Base-by-base conservation (phyloP, 768 basidiomycete species). In the Kwoniella mangroviensis region DNA sequence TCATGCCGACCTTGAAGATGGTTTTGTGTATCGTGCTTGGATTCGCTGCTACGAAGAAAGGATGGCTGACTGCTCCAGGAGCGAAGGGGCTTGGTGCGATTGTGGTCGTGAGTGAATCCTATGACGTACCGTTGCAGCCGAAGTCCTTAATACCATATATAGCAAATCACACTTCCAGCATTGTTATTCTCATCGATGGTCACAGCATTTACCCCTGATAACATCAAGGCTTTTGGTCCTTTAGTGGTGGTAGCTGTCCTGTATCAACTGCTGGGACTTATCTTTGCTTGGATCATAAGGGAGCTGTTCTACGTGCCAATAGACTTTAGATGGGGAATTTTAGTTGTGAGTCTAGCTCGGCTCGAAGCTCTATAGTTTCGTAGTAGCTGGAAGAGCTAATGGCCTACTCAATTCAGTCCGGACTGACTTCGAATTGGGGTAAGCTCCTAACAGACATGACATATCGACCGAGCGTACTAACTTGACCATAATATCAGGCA, bases 131-230 rank as follows among this genome's bases (percentile, higher is more conserved):
- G 6, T 34, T 34, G 34, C 34, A 34, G 34, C 34, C 6, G 34
- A 6, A 34, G 6, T 34, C 6, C 34, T 21, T 42, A 12, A 24
- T 68, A 17, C 21, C 42, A 57, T 7, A 5, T 21, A 10, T 69
- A 81, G 81, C 86, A 86, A 75, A 75, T 87, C 62, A 82, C 83
- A 1, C 76, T 87, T 1, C 86, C 86, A 1, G 82, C 83, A 13
- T 83, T 87, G n/a, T 83, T 87, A 10, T 87, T 87, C 72, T 80
- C 84, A 1, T 86, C 85, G 61, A 85, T 87, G 72, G 86, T 87
- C 7, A 82, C 85, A 2, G 84, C 85, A 0, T 87, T 87, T 79
- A 86, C 84, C 1, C 77, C 81, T 12, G 73, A 84, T 12, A 87
- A 87, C 63, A 82, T 86, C 60, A 81, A 84, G 9, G 85, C 85